Evolutionary conservation across 2,329 filamentous ascomycete species (phyloP).

Genomic region (Talaromyces sp.): DNA sequence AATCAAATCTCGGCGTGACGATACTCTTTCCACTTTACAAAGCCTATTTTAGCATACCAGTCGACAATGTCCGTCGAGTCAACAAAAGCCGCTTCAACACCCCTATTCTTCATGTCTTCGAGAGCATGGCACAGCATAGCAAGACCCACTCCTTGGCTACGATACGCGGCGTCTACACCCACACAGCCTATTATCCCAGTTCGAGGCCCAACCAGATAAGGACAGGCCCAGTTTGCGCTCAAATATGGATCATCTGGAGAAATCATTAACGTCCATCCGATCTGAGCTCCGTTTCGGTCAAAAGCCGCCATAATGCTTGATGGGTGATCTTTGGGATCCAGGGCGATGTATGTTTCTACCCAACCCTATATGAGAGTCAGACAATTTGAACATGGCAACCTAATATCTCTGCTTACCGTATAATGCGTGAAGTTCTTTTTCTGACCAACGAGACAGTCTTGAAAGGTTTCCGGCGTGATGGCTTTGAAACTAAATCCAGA

Average conservation of each 20-base stretch:
- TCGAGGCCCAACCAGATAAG: constrained; percentile 33
- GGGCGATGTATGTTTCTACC: constrained; percentile 34
- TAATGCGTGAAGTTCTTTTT: constrained; percentile 35
- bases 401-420: constrained; percentile 19
- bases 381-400: neutral
- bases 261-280: constrained; percentile 45
- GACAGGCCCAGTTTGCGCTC: constrained; percentile 35
- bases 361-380: constrained; percentile 28
- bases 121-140: constrained; percentile 41
- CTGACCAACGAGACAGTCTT: constrained; percentile 36
- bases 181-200: constrained; percentile 44
- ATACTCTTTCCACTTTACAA: constrained; percentile 37
- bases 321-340: constrained; percentile 32
- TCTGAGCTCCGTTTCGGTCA: constrained; percentile 30
- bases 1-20: constrained; percentile 22
- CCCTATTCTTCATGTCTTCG: constrained; percentile 38
- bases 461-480: constrained; percentile 31
- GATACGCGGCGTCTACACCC: constrained; percentile 34
- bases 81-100: constrained; percentile 39
- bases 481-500: constrained; percentile 31
- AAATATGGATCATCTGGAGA: constrained; percentile 25
- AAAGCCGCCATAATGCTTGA: constrained; percentile 40
- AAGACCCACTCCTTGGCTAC: constrained; percentile 37
- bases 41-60: constrained; percentile 43
- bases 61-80: constrained; percentile 41